Conservation (phyloP, 495 filamentous ascomycete species). For the Daldinia grandis region DNA sequence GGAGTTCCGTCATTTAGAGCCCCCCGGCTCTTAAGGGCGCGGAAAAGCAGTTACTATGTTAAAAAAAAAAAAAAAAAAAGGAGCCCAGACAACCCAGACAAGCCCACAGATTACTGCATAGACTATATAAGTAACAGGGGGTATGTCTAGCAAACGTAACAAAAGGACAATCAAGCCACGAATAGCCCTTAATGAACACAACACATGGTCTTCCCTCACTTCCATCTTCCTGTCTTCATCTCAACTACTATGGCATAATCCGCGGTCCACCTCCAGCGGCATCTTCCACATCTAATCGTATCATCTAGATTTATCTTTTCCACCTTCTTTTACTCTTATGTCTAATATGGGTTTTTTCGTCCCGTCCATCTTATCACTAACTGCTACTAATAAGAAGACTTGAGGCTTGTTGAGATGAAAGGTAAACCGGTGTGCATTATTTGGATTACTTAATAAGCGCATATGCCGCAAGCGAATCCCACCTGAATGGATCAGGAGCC, state of each 20-base stretch:
- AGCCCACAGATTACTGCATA: slow-evolving; percentile 7
- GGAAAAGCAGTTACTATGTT: not conserved
- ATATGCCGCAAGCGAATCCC: slow-evolving; percentile 35
- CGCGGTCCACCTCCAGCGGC: slow-evolving; percentile 6
- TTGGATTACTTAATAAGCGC: slow-evolving; percentile 35
- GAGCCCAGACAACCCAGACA: slow-evolving; percentile 3
- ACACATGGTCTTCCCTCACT: slow-evolving; percentile 35
- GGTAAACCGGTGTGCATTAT: slow-evolving; percentile 15
- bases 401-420: not conserved
- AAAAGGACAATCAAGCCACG: slow-evolving; percentile 25
- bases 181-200: slow-evolving; percentile 34
- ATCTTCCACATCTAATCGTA: slow-evolving; percentile 8
- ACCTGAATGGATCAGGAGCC: slow-evolving; percentile 37
- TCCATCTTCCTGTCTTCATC: not conserved
- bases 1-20: slow-evolving; percentile 21
- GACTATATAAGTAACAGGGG: slow-evolving; percentile 7
- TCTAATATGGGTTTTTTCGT: not conserved
- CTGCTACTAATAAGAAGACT: not conserved
- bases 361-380: slow-evolving; percentile 1
- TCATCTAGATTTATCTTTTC: not conserved
- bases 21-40: slow-evolving; percentile 11
- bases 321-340: not conserved
- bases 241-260: slow-evolving; percentile 14
- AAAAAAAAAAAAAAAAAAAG: slow-evolving; percentile 12
- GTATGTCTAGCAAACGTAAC: slow-evolving; percentile 21